Evolutionary conservation across 2,329 filamentous ascomycete genomes (phyloP).

Genomic region (Fusarium sp.): DNA sequence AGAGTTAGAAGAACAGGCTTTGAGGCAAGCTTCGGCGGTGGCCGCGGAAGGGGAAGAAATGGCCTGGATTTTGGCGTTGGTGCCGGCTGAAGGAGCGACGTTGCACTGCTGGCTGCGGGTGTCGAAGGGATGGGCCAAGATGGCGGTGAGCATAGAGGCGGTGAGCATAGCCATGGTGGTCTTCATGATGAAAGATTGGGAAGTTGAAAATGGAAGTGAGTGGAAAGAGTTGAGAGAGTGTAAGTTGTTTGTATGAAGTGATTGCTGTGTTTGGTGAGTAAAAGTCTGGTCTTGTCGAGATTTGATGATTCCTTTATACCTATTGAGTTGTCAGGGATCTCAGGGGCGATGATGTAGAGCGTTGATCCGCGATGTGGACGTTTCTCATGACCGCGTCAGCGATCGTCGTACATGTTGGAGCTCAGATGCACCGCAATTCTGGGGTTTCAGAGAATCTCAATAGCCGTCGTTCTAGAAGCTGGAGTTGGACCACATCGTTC

Average conservation of each 20-base stretch:
- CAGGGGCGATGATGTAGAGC: neutral
- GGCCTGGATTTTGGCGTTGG: slow-evolving; percentile 11
- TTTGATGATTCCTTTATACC: neutral
- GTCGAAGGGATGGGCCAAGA: slow-evolving; percentile 20
- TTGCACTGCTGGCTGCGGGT: slow-evolving; percentile 31
- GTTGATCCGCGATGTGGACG: neutral
- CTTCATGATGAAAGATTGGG: slow-evolving; percentile 27
- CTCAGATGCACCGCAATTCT: neutral
- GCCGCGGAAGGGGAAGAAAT: neutral
- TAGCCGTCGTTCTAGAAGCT: neutral
- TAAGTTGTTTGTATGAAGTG: neutral
- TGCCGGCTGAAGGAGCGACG: slow-evolving; percentile 12
- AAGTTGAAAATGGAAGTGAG: neutral
- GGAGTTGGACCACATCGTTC: neutral
- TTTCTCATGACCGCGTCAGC: neutral
- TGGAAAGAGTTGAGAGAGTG: slow-evolving; percentile 1
- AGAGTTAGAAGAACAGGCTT: neutral
- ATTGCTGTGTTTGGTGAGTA: slow-evolving; percentile 2
- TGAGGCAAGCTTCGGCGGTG: slow-evolving; percentile 7
- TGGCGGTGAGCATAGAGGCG: slow-evolving; percentile 26
- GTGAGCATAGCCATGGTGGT: slow-evolving; percentile 27
- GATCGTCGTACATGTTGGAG: neutral
- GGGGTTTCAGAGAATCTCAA: neutral
- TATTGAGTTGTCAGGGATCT: neutral
- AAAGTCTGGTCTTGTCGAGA: neutral